Conservation (phyloP, 306 rosid species). For the Alnus glutinosa region DNA sequence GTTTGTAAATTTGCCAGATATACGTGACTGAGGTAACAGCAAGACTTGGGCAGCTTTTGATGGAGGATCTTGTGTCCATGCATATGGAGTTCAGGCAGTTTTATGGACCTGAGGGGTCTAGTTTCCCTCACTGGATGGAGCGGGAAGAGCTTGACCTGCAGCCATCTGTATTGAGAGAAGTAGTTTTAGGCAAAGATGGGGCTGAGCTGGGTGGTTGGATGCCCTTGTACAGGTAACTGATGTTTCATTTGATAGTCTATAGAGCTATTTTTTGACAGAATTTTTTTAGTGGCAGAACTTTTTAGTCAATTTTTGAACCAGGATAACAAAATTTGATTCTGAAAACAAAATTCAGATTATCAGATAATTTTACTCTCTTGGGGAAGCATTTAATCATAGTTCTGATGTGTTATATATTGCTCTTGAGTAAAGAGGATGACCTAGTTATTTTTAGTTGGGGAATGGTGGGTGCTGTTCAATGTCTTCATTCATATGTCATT, state of each 20-base stretch:
- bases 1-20: constrained; percentile 50
- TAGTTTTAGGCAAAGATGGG: constrained; percentile 69
- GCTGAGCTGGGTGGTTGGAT: constrained; percentile 69
- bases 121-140: constrained; percentile 65
- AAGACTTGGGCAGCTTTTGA: constrained; percentile 78
- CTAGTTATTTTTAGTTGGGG: not conserved
- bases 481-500: no score
- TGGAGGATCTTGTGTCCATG: constrained; percentile 87
- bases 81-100: constrained; percentile 76
- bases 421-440: not conserved
- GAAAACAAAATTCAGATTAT: not conserved
- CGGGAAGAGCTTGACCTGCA: constrained; percentile 61
- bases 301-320: not conserved
- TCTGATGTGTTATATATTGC: not conserved
- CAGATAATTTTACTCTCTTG: not conserved
- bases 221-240: constrained; percentile 76
- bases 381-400: not conserved
- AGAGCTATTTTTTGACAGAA: not conserved
- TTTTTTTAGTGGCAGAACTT: not conserved
- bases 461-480: not conserved
- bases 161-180: constrained; percentile 57
- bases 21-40: constrained; percentile 75
- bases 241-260: constrained; percentile 11
- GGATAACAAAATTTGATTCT: not conserved
- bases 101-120: constrained; percentile 60